These are phyloP conservation scores for Dendrobium nobile DNA, from an alignment of 106 monocot genomes.

Conservation along the genomic window DNA sequence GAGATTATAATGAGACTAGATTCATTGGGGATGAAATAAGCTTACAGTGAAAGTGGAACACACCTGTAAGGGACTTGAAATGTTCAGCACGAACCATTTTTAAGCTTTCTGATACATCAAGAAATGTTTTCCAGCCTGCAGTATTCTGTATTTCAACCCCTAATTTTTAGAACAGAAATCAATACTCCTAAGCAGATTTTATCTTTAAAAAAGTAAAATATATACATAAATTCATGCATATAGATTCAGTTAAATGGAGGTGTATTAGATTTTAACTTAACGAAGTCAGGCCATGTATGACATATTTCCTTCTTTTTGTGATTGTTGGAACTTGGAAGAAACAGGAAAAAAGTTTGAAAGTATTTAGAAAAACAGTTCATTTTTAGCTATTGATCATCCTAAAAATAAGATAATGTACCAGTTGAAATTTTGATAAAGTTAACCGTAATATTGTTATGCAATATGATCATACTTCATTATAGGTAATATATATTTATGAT, in stretches of 20 bases:
- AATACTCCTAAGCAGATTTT: not conserved
- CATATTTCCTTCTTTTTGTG: not conserved
- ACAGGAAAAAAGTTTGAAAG: not conserved
- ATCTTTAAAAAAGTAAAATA: not conserved
- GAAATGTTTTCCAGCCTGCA: conserved; percentile 52
- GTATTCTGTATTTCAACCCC: conserved; percentile 49
- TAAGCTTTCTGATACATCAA: conserved; percentile 39
- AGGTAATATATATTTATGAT: not conserved
- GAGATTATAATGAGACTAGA: not conserved
- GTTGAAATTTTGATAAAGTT: not conserved
- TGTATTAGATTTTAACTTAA: not conserved
- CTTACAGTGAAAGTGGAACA: not conserved
- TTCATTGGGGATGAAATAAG: not conserved
- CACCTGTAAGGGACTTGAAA: conserved; percentile 54
- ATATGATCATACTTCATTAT: not conserved
- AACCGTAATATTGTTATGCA: not conserved
- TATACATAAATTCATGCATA: not conserved
- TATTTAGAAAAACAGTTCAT: not conserved
- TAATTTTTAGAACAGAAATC: conserved; percentile 21
- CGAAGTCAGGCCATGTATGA: not conserved
- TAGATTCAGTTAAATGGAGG: not conserved
- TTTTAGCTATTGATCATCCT: not conserved
- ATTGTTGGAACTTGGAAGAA: not conserved
- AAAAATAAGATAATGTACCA: not conserved
- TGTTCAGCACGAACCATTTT: conserved; percentile 36